Evolutionary conservation across 805 yeast species (phyloP).

Genomic region (Candida tammaniensis): DNA sequence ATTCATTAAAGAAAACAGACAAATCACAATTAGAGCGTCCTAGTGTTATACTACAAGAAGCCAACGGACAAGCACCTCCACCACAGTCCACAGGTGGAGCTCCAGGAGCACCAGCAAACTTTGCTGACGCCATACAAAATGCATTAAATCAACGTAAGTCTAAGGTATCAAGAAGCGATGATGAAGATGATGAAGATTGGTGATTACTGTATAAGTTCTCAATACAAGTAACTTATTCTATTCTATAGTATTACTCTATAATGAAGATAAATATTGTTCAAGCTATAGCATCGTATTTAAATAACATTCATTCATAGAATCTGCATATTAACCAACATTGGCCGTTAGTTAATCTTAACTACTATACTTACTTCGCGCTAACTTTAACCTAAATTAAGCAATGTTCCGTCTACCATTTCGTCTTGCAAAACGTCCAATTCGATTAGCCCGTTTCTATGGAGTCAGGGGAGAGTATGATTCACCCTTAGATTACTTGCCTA

Average conservation of each 20-base stretch:
- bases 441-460: constrained; percentile 17
- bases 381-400: no score
- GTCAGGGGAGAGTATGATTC: constrained; percentile 29
- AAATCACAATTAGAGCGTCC: constrained; percentile 82
- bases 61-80: constrained; percentile 50
- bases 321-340: no score
- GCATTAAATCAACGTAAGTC: constrained; percentile 81
- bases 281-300: no score
- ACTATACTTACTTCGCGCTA: no score
- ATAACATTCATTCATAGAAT: no score
- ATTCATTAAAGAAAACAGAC: constrained; percentile 70
- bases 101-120: constrained; percentile 56
- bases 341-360: no score
- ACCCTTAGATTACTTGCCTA: constrained; percentile 29
- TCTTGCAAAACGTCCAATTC: no score
- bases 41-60: constrained; percentile 66
- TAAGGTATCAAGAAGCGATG: constrained; percentile 78
- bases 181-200: constrained; percentile 65
- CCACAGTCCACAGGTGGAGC: constrained; percentile 21
- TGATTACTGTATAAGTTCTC: constrained; percentile 1
- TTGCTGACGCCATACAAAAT: constrained; percentile 86
- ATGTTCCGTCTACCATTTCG: no score
- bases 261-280: no score
- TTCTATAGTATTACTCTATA: no score
- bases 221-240: no score